Percentiles rank a stretch among this genome's conserved stretches.
These are phyloP conservation scores for Mycena sp. DNA, from an alignment of 1,284 basidiomycete genomes.

Conservation along the genomic window DNA sequence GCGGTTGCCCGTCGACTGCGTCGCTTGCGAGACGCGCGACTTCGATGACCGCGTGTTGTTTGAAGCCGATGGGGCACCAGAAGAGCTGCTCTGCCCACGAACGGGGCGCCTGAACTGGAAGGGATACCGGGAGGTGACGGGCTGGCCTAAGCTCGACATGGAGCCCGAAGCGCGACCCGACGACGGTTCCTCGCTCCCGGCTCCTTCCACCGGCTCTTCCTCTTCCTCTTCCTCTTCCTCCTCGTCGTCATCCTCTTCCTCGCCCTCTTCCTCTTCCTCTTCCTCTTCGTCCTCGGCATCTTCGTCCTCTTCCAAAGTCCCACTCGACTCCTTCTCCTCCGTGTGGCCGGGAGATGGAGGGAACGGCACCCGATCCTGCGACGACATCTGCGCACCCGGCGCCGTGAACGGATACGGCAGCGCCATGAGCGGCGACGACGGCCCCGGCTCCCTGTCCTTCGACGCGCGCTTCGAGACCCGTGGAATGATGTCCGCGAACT, in stretches of 20 bases:
- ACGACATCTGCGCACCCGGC: slow-evolving; percentile 63
- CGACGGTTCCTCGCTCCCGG: slow-evolving; percentile 54
- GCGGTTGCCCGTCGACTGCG: slow-evolving; percentile 57
- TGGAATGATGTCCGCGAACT: slow-evolving; percentile 54
- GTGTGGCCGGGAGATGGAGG: slow-evolving; percentile 65
- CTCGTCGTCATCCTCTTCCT: slow-evolving; percentile 50
- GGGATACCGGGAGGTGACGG: slow-evolving; percentile 72
- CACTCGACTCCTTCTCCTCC: slow-evolving; percentile 39
- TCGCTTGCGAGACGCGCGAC: slow-evolving; percentile 22
- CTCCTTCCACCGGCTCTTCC: slow-evolving; percentile 43
- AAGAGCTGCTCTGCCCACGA: slow-evolving; percentile 56
- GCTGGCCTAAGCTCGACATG: slow-evolving; percentile 83
- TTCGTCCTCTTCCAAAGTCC: slow-evolving; percentile 41
- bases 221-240: slow-evolving; percentile 50
- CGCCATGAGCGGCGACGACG: slow-evolving; percentile 49
- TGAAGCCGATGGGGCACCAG: slow-evolving; percentile 43
- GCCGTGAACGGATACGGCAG: slow-evolving; percentile 73
- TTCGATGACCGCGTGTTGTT: slow-evolving; percentile 29
- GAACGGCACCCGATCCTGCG: slow-evolving; percentile 71
- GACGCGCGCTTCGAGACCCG: slow-evolving; percentile 51
- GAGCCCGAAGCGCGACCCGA: slow-evolving; percentile 74
- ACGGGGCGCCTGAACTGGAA: slow-evolving; percentile 70
- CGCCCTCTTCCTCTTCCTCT: slow-evolving; percentile 48
- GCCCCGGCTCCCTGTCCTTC: slow-evolving; percentile 46
- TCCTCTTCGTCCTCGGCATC: slow-evolving; percentile 53